Evolutionary conservation across 2,329 filamentous ascomycete genomes (phyloP).

Genomic region (Curvularia sp.): DNA sequence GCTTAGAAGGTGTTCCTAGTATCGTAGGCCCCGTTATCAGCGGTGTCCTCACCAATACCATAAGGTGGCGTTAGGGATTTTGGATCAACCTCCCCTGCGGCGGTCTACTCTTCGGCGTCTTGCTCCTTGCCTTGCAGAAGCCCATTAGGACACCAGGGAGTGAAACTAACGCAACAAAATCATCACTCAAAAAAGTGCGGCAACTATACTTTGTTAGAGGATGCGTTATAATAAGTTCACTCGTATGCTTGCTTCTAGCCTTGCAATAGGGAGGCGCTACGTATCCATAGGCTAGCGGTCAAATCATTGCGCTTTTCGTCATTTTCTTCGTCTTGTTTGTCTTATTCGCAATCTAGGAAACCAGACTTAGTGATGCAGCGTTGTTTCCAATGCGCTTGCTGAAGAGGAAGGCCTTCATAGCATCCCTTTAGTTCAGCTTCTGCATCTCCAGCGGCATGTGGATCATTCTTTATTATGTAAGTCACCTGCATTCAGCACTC

Average conservation of each 20-base stretch:
- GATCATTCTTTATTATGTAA: neutral
- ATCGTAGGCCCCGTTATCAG: neutral
- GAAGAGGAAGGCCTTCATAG: neutral
- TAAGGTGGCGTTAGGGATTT: neutral
- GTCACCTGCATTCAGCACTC: neutral
- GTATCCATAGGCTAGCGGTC: neutral
- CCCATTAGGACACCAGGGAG: neutral
- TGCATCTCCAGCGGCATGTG: neutral
- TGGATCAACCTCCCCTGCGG: constrained; percentile 3
- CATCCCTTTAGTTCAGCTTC: constrained; percentile 1
- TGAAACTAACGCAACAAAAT: neutral
- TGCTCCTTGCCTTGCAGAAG: neutral
- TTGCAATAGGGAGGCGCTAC: neutral
- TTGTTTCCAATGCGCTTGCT: constrained; percentile 5
- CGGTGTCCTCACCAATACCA: neutral
- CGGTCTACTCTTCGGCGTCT: constrained; percentile 3
- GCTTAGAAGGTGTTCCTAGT: neutral
- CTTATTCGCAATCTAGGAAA: neutral
- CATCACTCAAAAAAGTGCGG: neutral
- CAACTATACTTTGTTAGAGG: neutral
- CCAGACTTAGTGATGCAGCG: neutral
- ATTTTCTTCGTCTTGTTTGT: neutral
- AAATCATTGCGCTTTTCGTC: neutral
- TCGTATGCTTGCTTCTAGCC: neutral
- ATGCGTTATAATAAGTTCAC: neutral